A percentile compares a stretch with the other conserved stretches of the same genome.
Conservation (phyloP, 345 rosid species). For the Moricandia moricandioides region DNA sequence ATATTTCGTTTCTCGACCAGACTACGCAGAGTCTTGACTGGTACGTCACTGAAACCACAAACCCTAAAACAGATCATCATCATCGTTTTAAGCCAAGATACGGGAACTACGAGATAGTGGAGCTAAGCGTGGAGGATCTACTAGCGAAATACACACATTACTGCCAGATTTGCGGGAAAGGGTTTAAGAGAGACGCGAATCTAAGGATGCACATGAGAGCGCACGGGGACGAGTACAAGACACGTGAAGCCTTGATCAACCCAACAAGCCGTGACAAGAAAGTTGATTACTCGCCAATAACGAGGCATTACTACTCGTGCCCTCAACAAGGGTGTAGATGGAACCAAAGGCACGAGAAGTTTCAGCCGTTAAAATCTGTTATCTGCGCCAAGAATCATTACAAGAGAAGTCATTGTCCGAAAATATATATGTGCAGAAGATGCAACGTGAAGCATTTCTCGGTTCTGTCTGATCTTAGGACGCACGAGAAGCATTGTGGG, state of each 20-base stretch:
- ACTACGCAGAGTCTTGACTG: constrained; percentile 10
- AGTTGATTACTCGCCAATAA: not conserved
- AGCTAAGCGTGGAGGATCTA: constrained; percentile 53
- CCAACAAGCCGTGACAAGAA: constrained; percentile 38
- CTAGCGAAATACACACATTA: constrained; percentile 85
- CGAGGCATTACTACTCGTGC: constrained; percentile 60
- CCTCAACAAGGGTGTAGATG: constrained; percentile 82
- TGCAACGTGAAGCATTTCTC: constrained; percentile 78
- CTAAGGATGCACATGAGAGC: constrained; percentile 97
- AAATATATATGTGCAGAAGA: constrained; percentile 81
- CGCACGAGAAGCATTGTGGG: constrained; percentile 93
- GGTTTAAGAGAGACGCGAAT: constrained; percentile 89
- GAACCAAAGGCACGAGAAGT: constrained; percentile 75
- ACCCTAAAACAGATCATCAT: constrained; percentile 5
- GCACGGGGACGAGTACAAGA: constrained; percentile 83
- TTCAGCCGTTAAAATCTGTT: constrained; percentile 84
- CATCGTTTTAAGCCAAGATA: constrained; percentile 14
- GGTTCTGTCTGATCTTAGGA: constrained; percentile 78
- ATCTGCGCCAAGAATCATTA: constrained; percentile 87
- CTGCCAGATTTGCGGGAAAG: constrained; percentile 78
- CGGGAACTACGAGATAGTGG: constrained; percentile 46
- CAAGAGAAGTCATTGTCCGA: constrained; percentile 92
- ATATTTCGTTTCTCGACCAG: constrained; percentile 30
- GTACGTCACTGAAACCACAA: constrained; percentile 29
- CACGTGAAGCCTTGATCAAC: constrained; percentile 56